Evolutionary conservation across 495 filamentous ascomycete genomes (phyloP).

Genomic region (Neurospora africana): DNA sequence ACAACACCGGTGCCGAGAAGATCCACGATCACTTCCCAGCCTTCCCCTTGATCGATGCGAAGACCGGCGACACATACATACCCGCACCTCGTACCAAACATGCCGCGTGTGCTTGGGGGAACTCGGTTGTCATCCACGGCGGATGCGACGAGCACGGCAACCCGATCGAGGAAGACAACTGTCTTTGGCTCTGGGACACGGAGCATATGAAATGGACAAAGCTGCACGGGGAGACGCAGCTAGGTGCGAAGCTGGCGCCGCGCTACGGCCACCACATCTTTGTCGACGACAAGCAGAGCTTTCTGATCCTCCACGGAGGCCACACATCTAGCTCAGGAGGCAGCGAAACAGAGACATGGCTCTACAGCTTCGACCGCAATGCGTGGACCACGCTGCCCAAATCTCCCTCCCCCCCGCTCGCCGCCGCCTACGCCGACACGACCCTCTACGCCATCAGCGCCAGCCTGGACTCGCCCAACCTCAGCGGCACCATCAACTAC

Average conservation of each 20-base stretch:
- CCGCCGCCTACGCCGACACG: conserved; percentile 29
- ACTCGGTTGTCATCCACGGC: conserved; percentile 34
- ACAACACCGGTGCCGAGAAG: conserved; percentile 8
- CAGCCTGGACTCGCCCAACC: conserved; percentile 8
- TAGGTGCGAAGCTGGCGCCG: conserved; percentile 10
- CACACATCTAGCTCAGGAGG: conserved; percentile 10
- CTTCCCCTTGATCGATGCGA: conserved; percentile 11
- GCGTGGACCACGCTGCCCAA: conserved; percentile 37
- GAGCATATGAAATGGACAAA: conserved; percentile 26
- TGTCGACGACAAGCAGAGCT: conserved; percentile 15
- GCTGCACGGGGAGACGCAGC: conserved; percentile 11
- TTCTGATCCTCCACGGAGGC: conserved; percentile 36
- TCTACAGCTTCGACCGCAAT: conserved; percentile 29
- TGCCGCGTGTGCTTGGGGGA: conserved; percentile 29
- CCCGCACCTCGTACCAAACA: conserved; percentile 31
- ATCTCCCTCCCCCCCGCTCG: conserved; percentile 21
- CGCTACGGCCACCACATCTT: conserved; percentile 19
- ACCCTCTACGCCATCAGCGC: conserved; percentile 35
- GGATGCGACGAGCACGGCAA: conserved; percentile 26
- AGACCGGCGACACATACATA: conserved; percentile 29
- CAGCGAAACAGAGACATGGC: conserved; percentile 30
- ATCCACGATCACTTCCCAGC: conserved; percentile 13
- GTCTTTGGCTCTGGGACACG: conserved; percentile 39
- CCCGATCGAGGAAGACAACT: conserved; percentile 30
- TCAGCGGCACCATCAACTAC: conserved; percentile 33